phyloP scores from a whole-genome alignment of 176 grass and related monocot species.

The Calamus simplicifolius region DNA sequence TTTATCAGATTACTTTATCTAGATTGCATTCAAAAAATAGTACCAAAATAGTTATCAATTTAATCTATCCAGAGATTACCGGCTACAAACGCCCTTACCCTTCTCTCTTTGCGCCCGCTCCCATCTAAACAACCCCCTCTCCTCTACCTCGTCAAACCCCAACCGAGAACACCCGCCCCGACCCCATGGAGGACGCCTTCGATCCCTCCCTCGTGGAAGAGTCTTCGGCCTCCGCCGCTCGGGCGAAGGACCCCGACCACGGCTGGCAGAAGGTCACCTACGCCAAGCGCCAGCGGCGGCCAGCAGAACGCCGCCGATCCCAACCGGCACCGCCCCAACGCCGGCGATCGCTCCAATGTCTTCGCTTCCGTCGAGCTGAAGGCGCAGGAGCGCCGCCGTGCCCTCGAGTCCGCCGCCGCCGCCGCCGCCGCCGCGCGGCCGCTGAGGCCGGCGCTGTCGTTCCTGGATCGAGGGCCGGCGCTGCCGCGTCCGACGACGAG shows the following conservation, averaged over 20 bases:
- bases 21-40: too few species aligned
- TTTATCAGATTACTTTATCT: too few species aligned
- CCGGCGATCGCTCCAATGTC: constrained; percentile 17
- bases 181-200: constrained; percentile 53
- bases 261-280: constrained; percentile 98
- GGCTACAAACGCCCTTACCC: too few species aligned
- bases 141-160: constrained; percentile 6
- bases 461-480: neutral
- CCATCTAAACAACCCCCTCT: neutral
- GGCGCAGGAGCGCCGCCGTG: constrained; percentile 70
- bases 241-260: constrained; percentile 31
- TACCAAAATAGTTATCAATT: too few species aligned
- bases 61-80: too few species aligned
- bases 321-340: constrained; percentile 13
- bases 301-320: neutral
- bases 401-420: constrained; percentile 52
- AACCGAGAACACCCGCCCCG: too few species aligned
- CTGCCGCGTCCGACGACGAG: constrained; percentile 38
- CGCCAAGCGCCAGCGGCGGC: constrained; percentile 49
- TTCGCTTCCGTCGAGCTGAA: constrained; percentile 80
- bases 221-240: constrained; percentile 2
- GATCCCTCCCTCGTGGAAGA: constrained; percentile 29
- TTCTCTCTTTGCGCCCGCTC: neutral
- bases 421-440: constrained; percentile 17
- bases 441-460: neutral